Evolutionary conservation across 202 grass and related monocot genomes (phyloP), one percentile per base, ranked within the genome.

Genomic region (Setaria viridis): DNA sequence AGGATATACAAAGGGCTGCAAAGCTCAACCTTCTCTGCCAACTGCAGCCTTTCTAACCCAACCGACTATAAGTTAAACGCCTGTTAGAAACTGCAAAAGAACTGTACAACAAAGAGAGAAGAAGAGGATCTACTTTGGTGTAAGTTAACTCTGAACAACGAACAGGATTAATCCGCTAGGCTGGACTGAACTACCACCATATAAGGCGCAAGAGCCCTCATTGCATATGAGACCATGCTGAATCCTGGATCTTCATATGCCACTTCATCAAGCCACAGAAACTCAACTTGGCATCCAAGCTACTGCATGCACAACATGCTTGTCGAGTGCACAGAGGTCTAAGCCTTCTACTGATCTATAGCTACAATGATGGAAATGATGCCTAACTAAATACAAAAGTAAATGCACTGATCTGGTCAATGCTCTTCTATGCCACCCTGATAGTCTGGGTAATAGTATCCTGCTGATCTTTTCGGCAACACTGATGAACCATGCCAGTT

Each of bases 41-140:
- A 84, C 75, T 56, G 70, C 71, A 34, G 64, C 77, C 49, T 58
- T 48, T 88, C 76, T 78, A 82, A 79, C 48, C 70, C 47, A 21
- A 83, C 72, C 20, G 7, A 81, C 72, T 55, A 75, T 88, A 86
- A 83, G 84, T 93, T 90, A 90, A 86, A 69, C 66, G 47, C 33
- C 45, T 86, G 79, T 76, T 86, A 93, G 74, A 85, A 86, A 83
- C 67, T 88, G 58, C 59, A 73, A 76, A 86, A 58, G 58, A 77
- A 85, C 89, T 91, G 75, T 91, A 91, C 91, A 90, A 54, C 78
- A 82, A 47, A 85, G 15, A 74, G 82, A 48, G 65, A 89, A 73
- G 37, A 66, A 67, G 72, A 69, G 74, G 75, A 82, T 80, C 85
- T 93, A 90, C 54, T 90, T 87, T 86, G 64, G 77, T 86, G 70